These are phyloP conservation scores for Entophlyctis luteolus DNA, from an alignment of 192 early-diverging fungal species.

Conservation along the genomic window DNA sequence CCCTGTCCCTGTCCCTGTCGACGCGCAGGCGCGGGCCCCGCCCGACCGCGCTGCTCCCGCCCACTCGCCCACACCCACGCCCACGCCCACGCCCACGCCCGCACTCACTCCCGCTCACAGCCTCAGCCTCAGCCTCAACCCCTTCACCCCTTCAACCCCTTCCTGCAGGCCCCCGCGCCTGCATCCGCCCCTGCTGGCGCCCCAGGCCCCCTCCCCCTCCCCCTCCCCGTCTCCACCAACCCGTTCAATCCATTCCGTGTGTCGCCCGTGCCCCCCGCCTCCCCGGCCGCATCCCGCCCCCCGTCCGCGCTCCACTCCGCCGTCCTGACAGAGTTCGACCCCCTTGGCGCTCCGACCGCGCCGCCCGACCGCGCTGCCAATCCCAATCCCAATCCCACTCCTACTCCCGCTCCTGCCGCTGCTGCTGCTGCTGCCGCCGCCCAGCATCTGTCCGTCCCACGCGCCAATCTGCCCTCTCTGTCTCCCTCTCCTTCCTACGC, in stretches of 20 bases:
- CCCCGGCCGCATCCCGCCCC: not conserved
- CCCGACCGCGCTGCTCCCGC: too few relatives aligned
- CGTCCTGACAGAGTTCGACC: not conserved
- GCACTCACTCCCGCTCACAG: not conserved
- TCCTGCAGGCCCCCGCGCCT: not conserved
- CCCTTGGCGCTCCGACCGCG: not conserved
- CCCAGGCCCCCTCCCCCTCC: not conserved
- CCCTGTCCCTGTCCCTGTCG: too few relatives aligned
- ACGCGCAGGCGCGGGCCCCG: too few relatives aligned
- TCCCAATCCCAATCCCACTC: too few relatives aligned
- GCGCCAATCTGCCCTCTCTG: not conserved
- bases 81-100: not conserved
- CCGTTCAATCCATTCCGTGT: constrained; percentile 11
- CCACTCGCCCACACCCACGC: too few relatives aligned
- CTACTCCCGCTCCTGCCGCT: too few relatives aligned
- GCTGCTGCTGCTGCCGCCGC: too few relatives aligned
- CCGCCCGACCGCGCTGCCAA: too few relatives aligned
- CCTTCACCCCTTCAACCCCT: not conserved
- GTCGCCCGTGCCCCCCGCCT: not conserved
- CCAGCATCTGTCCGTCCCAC: not conserved
- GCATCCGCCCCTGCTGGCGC: not conserved
- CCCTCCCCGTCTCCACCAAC: not conserved
- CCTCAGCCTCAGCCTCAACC: not conserved
- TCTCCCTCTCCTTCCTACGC: too few relatives aligned
- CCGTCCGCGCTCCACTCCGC: not conserved